Percentiles rank a stretch among this genome's conserved stretches.
phyloP scores from a whole-genome alignment of 1,139 yeast genomes.

The Magnusiomyces sp. region DNA sequence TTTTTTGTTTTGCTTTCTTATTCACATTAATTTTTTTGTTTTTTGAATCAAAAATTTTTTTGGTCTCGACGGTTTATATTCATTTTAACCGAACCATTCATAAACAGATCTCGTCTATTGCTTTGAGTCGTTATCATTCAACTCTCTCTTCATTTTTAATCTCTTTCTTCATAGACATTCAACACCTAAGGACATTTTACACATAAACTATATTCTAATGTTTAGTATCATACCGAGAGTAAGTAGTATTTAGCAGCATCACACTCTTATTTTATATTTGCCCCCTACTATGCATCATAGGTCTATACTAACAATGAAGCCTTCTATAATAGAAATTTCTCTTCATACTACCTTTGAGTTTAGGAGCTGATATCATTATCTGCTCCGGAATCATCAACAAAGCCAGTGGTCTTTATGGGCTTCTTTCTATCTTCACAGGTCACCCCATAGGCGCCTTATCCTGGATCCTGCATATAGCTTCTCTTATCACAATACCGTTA shows the following conservation, averaged over 20 bases:
- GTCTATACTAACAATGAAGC: background rate
- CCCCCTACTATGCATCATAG: background rate
- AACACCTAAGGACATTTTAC: background rate
- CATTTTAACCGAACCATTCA: too few relatives aligned
- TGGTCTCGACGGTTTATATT: too few relatives aligned
- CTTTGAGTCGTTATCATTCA: too few relatives aligned
- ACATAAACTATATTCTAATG: too few relatives aligned
- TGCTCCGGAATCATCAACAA: conserved; percentile 77
- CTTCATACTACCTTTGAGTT: conserved; percentile 62
- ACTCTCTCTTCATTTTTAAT: too few relatives aligned
- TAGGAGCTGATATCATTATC: conserved; percentile 81
- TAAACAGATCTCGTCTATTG: too few relatives aligned
- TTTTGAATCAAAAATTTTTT: too few relatives aligned
- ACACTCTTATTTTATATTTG: too few relatives aligned
- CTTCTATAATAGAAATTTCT: conserved; percentile 33
- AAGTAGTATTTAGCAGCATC: too few relatives aligned
- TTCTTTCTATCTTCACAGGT: conserved; percentile 75
- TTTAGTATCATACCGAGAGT: too few relatives aligned
- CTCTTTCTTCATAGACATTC: background rate
- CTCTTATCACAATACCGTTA: conserved; percentile 56
- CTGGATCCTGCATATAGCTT: conserved; percentile 68
- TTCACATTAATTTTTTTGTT: too few relatives aligned
- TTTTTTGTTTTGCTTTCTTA: too few relatives aligned
- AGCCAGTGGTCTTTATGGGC: conserved; percentile 82
- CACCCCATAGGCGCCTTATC: conserved; percentile 79